These are phyloP conservation scores for Wickerhamomyces alni DNA, from an alignment of 805 yeast species.

Conservation along the genomic window DNA sequence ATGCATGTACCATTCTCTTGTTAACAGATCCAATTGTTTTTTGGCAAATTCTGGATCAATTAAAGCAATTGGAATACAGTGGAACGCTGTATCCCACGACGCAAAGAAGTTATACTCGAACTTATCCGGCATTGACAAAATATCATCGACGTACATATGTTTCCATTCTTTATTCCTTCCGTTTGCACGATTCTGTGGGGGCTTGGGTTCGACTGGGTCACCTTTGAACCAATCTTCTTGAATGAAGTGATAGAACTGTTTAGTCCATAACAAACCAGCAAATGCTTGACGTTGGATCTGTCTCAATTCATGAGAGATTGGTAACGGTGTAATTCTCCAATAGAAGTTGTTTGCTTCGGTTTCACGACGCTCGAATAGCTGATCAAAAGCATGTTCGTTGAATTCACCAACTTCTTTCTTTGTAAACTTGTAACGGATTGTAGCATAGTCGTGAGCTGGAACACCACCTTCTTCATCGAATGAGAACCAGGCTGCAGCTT, in stretches of 20 bases:
- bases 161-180: slow-evolving; percentile 90
- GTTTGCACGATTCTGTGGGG: slow-evolving; percentile 74
- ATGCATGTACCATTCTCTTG: slow-evolving; percentile 96
- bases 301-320: slow-evolving; percentile 72
- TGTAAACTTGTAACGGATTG: slow-evolving; percentile 71
- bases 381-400: slow-evolving; percentile 72
- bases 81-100: slow-evolving; percentile 96
- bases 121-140: slow-evolving; percentile 86
- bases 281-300: slow-evolving; percentile 89
- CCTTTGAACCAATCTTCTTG: slow-evolving; percentile 86
- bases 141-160: slow-evolving; percentile 82
- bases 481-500: slow-evolving; percentile 76
- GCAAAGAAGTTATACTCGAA: slow-evolving; percentile 97
- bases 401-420: slow-evolving; percentile 37
- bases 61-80: slow-evolving; percentile 88
- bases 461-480: slow-evolving; percentile 75
- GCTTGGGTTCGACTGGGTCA: slow-evolving; percentile 76
- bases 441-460: slow-evolving; percentile 83
- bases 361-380: slow-evolving; percentile 59
- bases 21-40: slow-evolving; percentile 75
- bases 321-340: slow-evolving; percentile 82
- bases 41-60: slow-evolving; percentile 91
- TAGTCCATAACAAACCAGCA: slow-evolving; percentile 91
- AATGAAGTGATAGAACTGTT: slow-evolving; percentile 83
- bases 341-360: slow-evolving; percentile 91